Evolutionary conservation across 2,329 filamentous ascomycete species (phyloP).

Genomic region (Phyllosticta citriasiana): DNA sequence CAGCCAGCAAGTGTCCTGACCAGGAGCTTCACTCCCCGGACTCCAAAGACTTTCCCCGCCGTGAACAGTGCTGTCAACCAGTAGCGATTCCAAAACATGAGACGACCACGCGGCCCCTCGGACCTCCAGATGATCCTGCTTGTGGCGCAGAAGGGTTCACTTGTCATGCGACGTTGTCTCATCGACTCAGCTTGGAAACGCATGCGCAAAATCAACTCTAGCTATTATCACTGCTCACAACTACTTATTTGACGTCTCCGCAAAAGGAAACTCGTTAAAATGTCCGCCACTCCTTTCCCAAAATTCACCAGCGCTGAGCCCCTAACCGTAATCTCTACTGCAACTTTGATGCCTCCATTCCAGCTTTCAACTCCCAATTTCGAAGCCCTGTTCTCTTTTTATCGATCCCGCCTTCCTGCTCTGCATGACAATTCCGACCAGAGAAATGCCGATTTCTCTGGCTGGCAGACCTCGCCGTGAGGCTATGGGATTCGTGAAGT

Average conservation of each 20-base stretch:
- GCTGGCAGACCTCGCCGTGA: not conserved
- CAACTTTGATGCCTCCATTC: not conserved
- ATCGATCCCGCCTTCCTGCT: not conserved
- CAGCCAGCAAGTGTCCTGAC: not conserved
- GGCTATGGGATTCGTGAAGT: not conserved
- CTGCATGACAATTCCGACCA: not conserved
- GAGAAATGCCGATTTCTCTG: not conserved
- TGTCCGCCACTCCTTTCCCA: not conserved
- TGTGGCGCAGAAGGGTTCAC: not conserved
- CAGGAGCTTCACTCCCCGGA: not conserved
- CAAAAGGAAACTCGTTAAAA: constrained; percentile 8
- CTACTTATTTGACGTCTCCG: constrained; percentile 8
- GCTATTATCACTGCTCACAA: constrained; percentile 8
- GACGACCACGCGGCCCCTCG: not conserved
- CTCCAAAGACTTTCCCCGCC: not conserved
- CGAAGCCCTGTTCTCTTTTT: not conserved
- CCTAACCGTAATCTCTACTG: not conserved
- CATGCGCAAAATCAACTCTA: constrained; percentile 1
- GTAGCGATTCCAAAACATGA: not conserved
- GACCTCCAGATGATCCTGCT: not conserved
- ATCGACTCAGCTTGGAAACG: not conserved
- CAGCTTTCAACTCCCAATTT: not conserved
- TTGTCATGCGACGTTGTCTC: not conserved
- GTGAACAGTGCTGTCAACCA: not conserved
- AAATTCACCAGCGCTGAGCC: not conserved